phyloP scores from a whole-genome alignment of 1,284 basidiomycete species.

The Phaffia rhodozyma region DNA sequence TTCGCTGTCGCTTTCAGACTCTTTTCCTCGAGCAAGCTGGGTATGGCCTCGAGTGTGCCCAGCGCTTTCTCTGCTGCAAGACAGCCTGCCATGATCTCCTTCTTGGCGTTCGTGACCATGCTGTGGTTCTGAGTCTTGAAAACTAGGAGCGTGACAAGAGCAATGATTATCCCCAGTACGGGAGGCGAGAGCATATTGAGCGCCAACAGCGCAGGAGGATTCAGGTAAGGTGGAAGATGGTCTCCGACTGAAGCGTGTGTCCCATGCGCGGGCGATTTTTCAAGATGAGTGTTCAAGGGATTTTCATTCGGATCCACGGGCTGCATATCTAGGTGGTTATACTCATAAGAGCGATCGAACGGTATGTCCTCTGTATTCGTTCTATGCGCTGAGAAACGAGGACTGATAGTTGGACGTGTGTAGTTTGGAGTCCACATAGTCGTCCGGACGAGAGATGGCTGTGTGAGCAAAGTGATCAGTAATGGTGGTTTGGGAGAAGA shows the following conservation, averaged over 20 bases:
- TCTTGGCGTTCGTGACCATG: slow-evolving; percentile 58
- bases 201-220: slow-evolving; percentile 65
- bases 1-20: slow-evolving; percentile 66
- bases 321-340: too few species aligned
- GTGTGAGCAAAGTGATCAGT: too few species aligned
- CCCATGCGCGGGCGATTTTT: too few species aligned
- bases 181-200: slow-evolving; percentile 55
- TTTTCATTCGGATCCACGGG: too few species aligned
- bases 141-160: slow-evolving; percentile 68
- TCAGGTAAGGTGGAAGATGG: slow-evolving; percentile 51
- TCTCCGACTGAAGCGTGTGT: background rate
- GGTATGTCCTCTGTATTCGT: too few species aligned
- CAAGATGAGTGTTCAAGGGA: too few species aligned
- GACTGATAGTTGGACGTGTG: too few species aligned
- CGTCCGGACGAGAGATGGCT: too few species aligned
- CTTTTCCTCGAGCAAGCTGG: slow-evolving; percentile 70
- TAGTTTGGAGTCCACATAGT: too few species aligned
- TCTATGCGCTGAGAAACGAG: too few species aligned
- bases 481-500: too few species aligned
- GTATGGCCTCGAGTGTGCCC: slow-evolving; percentile 67
- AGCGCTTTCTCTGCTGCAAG: slow-evolving; percentile 70
- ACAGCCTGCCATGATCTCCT: slow-evolving; percentile 62
- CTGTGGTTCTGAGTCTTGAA: slow-evolving; percentile 58
- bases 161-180: slow-evolving; percentile 58
- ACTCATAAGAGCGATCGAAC: too few species aligned